Evolutionary conservation across 768 basidiomycete genomes (phyloP), one percentile per base, ranked within the genome.

Genomic region (Pulveroboletus sp.): DNA sequence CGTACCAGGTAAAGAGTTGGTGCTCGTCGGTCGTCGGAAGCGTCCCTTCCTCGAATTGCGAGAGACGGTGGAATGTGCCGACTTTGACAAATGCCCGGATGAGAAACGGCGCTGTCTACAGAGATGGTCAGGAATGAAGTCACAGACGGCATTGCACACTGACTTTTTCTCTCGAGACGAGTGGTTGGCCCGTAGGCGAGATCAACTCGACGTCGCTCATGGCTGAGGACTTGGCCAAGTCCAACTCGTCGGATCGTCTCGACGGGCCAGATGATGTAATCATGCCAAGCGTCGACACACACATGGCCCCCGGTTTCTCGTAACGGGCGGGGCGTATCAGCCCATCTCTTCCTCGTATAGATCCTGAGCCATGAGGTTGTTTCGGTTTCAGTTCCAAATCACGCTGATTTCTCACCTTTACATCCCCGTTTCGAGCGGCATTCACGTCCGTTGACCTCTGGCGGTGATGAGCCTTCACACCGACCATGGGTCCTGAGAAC

Each of bases 1-100:
- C 74, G 21, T 59, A 86, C 89, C 89, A 92, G 7, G 86, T 85
- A 58, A 85, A 91, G 31, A 92, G 69, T 61, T 90, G 88, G 41
- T 88, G 84, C 61, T 92, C 89, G 54, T 92, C 89, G 6, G 83
- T 82, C 3, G 83, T 83, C 7, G 89, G 89, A 3, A 86, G 73
- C 3, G 79, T 76, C 0, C 86, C 82, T 51, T 91, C 87, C 60
- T 92, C 87, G 57, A 92, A 92, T 48, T 87, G 73, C 4, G 73
- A 68, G 21, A 89, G 69, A 37, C 85, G 77, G 64, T 91, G 89
- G 64, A 89, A 89, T 33, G 80, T 72, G 17, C 86, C 87, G 35
- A 88, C 79, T 78, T 89, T 91, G 49, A 91, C 77, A 65, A 92
- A 92, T 12, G 88, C 75, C 43, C 89, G 79, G 32, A 92, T 81